A percentile compares a stretch with the other conserved stretches of the same genome.
These are phyloP conservation scores for Lotus japonicus DNA, from an alignment of 306 rosid species.

Conservation along the genomic window DNA sequence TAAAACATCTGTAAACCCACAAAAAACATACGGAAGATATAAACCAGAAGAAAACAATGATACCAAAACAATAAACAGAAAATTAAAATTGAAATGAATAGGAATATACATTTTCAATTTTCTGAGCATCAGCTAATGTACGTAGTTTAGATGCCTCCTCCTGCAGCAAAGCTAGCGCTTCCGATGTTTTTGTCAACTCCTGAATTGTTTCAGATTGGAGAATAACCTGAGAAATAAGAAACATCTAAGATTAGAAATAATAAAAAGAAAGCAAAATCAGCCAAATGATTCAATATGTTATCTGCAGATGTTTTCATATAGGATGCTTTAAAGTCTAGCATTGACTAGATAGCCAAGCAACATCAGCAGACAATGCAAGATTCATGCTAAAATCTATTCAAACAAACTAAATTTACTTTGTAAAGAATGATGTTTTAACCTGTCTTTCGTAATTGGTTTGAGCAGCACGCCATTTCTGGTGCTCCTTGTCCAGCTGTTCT, in stretches of 20 bases:
- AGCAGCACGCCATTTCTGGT: slow-evolving; percentile 71
- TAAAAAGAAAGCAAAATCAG: neutral
- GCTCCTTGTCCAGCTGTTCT: slow-evolving; percentile 68
- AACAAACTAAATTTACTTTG: neutral
- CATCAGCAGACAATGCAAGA: neutral
- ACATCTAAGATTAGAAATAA: slow-evolving; percentile 3
- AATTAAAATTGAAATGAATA: neutral
- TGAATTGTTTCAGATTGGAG: slow-evolving; percentile 96
- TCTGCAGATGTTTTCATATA: neutral
- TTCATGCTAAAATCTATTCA: neutral
- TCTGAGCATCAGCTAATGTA: slow-evolving; percentile 46
- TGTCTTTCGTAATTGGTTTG: slow-evolving; percentile 96
- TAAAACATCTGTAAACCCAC: too few species aligned
- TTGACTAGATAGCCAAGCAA: neutral
- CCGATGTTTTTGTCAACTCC: slow-evolving; percentile 84
- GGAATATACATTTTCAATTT: slow-evolving; percentile 56
- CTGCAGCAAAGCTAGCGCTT: slow-evolving; percentile 61
- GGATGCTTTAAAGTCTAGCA: too few species aligned
- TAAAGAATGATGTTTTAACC: slow-evolving; percentile 30
- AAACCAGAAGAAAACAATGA: too few species aligned
- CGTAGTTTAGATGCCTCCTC: slow-evolving; percentile 64
- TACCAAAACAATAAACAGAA: too few species aligned
- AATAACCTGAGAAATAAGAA: slow-evolving; percentile 51
- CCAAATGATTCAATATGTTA: neutral
- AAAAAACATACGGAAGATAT: too few species aligned